These are phyloP conservation scores for Thinopyrum elongatum DNA, from an alignment of 176 grass and related monocot genomes.

Conservation along the genomic window DNA sequence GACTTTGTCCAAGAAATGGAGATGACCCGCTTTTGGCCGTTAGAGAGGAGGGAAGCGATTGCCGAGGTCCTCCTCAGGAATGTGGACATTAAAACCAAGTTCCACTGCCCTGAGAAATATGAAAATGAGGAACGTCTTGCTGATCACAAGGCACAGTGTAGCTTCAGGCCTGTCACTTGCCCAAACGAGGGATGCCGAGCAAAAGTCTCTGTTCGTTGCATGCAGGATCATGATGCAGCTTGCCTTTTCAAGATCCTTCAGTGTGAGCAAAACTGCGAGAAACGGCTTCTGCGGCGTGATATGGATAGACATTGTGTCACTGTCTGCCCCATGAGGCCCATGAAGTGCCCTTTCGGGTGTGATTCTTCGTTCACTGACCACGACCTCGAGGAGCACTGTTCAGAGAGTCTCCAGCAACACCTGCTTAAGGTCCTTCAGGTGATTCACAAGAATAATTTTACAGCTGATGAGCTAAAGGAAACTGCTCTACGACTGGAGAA, in stretches of 20 bases:
- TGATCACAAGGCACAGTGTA: constrained; percentile 55
- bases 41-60: constrained; percentile 67
- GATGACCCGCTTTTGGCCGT: constrained; percentile 67
- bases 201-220: constrained; percentile 49
- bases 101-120: constrained; percentile 71
- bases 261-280: constrained; percentile 72
- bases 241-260: constrained; percentile 63
- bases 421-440: constrained; percentile 55
- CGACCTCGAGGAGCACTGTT: constrained; percentile 57
- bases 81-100: constrained; percentile 72
- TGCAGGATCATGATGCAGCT: constrained; percentile 52
- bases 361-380: constrained; percentile 57
- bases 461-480: constrained; percentile 53
- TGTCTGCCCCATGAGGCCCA: constrained; percentile 74
- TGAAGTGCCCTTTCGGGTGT: constrained; percentile 84
- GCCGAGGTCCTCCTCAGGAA: constrained; percentile 68
- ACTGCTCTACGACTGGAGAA: constrained; percentile 54
- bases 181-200: constrained; percentile 54
- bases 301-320: constrained; percentile 95
- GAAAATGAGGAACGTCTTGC: constrained; percentile 46
- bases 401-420: constrained; percentile 54
- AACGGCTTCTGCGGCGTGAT: constrained; percentile 59
- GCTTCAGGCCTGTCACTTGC: constrained; percentile 57
- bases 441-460: constrained; percentile 58
- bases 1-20: constrained; percentile 93